Base-by-base conservation (phyloP, 202 grass and related monocot species). In the Tripidium arundinaceum region DNA sequence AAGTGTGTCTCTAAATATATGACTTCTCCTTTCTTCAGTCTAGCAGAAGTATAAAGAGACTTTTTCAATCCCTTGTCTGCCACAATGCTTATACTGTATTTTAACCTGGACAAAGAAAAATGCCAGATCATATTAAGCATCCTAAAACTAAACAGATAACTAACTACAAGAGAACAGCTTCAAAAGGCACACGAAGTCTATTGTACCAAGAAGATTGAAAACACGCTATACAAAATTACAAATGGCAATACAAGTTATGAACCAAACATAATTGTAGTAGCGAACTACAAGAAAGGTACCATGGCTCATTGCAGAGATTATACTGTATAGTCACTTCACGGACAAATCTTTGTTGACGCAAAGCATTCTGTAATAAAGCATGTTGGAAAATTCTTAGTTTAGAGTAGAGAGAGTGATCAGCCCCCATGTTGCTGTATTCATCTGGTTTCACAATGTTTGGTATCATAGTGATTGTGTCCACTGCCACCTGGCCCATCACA, bases 281-380 rank as follows among this genome's bases (percentile, higher is more conserved):
- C 4, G 42, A 45, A 45, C 12, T 45, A 45, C 42, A 45, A 16
- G 65, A 76, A 65, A 70, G 62, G 49, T 89, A 97, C 94, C 94
- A 97, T 78, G 94, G 94, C n/a, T 97, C 94, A 36, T 94, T 97
- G 86, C 91, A 97, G 66, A 97, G 94, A 68, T 92, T 97, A 76
- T 94, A 97, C 71, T 92, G 89, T 77, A 97, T 90, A n/a, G 94
- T 97, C 57, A 97, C 94, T 83, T 97, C 94, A 14, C 94, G 87
- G 67, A 94, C 87, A 89, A 92, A 98, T 78, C 84, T 94, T 75
- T 98, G 91, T 45, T 98, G 94, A 28, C 87, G 87, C 62, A 93
- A 94, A 67, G 94, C 94, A 92, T 98, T 94, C 95, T 98, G 86
- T 14, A 93, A 93, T 76, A 72, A 87, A 71, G 1, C 43, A 34